A percentile compares a stretch with the other conserved stretches of the same genome.
Conservation (phyloP, 164 flowering plant species). For the Pachysandra terminalis region DNA sequence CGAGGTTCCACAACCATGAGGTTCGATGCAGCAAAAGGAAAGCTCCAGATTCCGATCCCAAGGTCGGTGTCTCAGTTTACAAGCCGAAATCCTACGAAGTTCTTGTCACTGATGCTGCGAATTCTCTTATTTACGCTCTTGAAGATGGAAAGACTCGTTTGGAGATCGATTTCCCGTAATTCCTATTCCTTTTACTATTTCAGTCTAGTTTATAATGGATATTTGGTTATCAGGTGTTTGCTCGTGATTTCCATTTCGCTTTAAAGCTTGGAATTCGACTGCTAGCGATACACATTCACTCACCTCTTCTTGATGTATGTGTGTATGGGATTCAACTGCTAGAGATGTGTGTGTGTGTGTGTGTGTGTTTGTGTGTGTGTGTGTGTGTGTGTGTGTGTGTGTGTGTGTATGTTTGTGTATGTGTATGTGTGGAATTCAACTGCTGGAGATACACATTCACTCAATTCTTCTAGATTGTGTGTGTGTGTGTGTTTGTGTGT, state of each 20-base stretch:
- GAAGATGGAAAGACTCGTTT: conserved; percentile 72
- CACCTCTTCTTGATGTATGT: too few relatives aligned
- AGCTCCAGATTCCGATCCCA: conserved; percentile 37
- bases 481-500: too few relatives aligned
- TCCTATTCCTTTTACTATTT: neutral
- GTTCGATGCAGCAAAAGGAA: conserved; percentile 22
- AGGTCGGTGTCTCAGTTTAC: conserved; percentile 70
- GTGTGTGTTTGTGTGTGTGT: too few relatives aligned
- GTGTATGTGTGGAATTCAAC: too few relatives aligned
- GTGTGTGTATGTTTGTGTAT: too few relatives aligned
- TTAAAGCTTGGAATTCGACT: too few relatives aligned
- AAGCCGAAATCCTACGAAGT: conserved; percentile 88
- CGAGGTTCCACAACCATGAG: conserved; percentile 6
- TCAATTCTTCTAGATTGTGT: too few relatives aligned
- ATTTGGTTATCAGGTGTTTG: neutral
- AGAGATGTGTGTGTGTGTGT: too few relatives aligned
- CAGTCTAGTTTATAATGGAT: neutral
- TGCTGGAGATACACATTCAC: too few relatives aligned
- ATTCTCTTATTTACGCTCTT: conserved; percentile 69
- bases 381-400: too few relatives aligned
- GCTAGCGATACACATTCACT: too few relatives aligned
- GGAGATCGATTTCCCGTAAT: conserved; percentile 96
- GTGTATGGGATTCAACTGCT: too few relatives aligned
- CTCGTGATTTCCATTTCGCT: neutral
- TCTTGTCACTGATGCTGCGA: conserved; percentile 78